Base-by-base conservation (phyloP, 805 yeast species). In the Metschnikowia gelsemii region DNA sequence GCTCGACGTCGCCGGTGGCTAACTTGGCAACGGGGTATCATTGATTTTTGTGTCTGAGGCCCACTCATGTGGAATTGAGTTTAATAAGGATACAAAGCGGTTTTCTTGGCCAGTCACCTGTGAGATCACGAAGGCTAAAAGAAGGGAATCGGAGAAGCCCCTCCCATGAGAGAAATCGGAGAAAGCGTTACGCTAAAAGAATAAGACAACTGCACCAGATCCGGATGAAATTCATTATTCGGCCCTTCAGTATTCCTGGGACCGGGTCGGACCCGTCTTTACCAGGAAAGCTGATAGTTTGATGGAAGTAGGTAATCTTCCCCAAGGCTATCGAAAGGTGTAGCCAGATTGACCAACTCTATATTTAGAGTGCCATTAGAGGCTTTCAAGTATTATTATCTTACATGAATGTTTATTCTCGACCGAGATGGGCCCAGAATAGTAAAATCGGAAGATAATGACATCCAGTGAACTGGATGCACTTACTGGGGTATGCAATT, bases 231-330 rank as follows among this genome's bases (percentile, higher is more conserved):
- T 37, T 3, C 42, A 38, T 21, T 31, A 21, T 21, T 18, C 27
- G 16, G 36, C 26, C 5, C 21, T 38, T 1, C 12, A 20, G 26
- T 31, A 18, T n/a, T 31, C 31, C 11, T 41, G 37, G 33, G 12
- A 35, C 5, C 24, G 20, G 4, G 14, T 31, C 8, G 36, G 40
- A 2, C 36, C 39, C 4, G 26, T 18, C n/a, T 18, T 35, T 6
- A 32, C 40, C 6, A 14, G 20, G 9, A n/a, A 35, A 2, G 40
- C 45, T n/a, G 35, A 41, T 11, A 24, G 21, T 5, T 32, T 35
- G 20, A 40, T 29, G 44, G 11, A 8, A n/a, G 24, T 30, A 2
- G 44, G 44, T 9, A 17, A 22, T 4, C 34, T 40, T 8, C 40
- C 44, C 7, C n/a, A n/a, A n/a, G 9, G 36, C 29, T 30, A 35